These are phyloP conservation scores for Carex parvula DNA, from an alignment of 176 grass and related monocot genomes.

Conservation along the genomic window DNA sequence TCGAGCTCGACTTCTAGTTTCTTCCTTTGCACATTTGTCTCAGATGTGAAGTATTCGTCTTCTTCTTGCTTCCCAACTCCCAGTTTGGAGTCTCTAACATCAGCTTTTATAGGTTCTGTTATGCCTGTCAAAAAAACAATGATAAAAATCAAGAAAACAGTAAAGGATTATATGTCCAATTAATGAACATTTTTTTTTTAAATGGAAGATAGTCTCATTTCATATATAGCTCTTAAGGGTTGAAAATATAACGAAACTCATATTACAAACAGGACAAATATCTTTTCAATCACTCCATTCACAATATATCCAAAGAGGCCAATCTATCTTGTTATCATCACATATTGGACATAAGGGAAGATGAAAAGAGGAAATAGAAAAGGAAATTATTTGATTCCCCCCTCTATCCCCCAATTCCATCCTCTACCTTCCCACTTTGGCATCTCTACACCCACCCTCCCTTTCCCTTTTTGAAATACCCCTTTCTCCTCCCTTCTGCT, in stretches of 20 bases:
- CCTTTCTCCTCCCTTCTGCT: no score
- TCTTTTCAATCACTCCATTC: not conserved
- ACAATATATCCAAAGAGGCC: not conserved
- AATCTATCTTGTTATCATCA: not conserved
- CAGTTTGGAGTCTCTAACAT: conserved; percentile 80
- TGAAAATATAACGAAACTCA: not conserved
- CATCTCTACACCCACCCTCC: no score
- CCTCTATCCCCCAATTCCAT: no score
- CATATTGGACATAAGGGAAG: not conserved
- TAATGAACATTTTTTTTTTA: not conserved
- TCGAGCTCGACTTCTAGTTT: conserved; percentile 82
- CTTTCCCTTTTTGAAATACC: no score
- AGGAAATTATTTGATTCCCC: no score
- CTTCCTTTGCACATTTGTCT: conserved; percentile 79
- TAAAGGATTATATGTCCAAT: not conserved
- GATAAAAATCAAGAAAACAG: not conserved
- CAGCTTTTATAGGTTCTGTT: conserved; percentile 84
- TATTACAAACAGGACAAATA: not conserved
- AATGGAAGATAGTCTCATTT: not conserved
- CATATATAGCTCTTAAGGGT: not conserved
- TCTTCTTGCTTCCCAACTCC: conserved; percentile 97
- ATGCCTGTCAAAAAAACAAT: conserved; percentile 52
- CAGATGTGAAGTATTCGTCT: conserved; percentile 94
- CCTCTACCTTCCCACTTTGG: no score
- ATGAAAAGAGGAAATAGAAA: not conserved